Conservation (phyloP, 139 green algal genomes). For the Chlamydomonas sp. region DNA sequence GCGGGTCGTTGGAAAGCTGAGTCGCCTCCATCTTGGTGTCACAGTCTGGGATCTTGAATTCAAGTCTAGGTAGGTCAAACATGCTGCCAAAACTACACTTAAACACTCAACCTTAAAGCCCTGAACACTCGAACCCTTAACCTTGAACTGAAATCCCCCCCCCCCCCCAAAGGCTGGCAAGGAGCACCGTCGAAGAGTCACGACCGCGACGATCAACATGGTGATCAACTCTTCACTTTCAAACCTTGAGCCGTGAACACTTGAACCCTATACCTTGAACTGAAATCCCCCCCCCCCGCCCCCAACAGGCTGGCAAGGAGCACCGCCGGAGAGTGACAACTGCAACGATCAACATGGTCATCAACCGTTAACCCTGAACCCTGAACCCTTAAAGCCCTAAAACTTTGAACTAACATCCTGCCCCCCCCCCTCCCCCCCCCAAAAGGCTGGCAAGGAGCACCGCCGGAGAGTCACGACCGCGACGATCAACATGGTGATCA, state of each 20-base stretch:
- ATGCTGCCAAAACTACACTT: too few species aligned
- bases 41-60: too few species aligned
- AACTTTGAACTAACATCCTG: not conserved
- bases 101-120: too few species aligned
- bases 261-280: too few species aligned
- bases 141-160: not conserved
- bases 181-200: slow-evolving; percentile 76
- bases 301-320: slow-evolving; percentile 56
- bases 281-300: not conserved
- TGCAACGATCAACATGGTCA: slow-evolving; percentile 88
- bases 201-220: slow-evolving; percentile 90
- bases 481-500: slow-evolving; percentile 89
- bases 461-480: slow-evolving; percentile 77
- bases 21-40: too few species aligned
- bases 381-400: too few species aligned
- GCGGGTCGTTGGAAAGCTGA: too few species aligned
- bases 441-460: slow-evolving; percentile 75
- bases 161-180: slow-evolving; percentile 38
- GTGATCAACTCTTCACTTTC: too few species aligned
- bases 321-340: slow-evolving; percentile 79
- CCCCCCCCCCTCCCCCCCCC: not conserved
- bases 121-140: too few species aligned
- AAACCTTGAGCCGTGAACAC: too few species aligned
- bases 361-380: too few species aligned
- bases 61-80: too few species aligned